These are phyloP conservation scores for Hanseniaspora sp. DNA, from an alignment of 1,139 yeast species.

Conservation along the genomic window DNA sequence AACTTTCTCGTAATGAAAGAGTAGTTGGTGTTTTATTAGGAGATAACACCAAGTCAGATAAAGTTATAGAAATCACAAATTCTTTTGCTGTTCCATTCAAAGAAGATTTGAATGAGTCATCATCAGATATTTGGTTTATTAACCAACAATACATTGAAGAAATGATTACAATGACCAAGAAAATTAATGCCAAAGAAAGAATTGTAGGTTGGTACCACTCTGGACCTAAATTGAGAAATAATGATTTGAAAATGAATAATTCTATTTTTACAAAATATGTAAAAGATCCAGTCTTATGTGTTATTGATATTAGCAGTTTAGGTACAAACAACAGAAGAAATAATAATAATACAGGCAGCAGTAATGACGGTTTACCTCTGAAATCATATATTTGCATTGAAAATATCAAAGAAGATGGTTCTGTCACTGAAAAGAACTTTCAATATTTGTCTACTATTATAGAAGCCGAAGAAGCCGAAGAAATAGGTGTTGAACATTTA, in stretches of 20 bases:
- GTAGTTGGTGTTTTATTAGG: conserved; percentile 93
- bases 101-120: conserved; percentile 75
- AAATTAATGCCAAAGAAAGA: conserved; percentile 92
- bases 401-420: conserved; percentile 94
- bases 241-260: conserved; percentile 86
- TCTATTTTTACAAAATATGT: conserved; percentile 67
- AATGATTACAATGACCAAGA: conserved; percentile 96
- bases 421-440: conserved; percentile 84
- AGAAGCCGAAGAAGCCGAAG: conserved; percentile 98
- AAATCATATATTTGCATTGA: conserved; percentile 92
- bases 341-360: conserved; percentile 23
- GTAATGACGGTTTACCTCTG: conserved; percentile 53
- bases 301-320: conserved; percentile 57
- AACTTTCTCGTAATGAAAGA: conserved; percentile 60
- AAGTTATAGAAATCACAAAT: conserved; percentile 56
- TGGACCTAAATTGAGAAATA: conserved; percentile 81
- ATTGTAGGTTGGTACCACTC: conserved; percentile 98
- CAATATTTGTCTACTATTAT: conserved; percentile 85
- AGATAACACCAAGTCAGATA: conserved; percentile 41
- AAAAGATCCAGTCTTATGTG: conserved; percentile 60
- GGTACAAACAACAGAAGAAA: conserved; percentile 41
- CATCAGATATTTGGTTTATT: conserved; percentile 85
- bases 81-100: conserved; percentile 89
- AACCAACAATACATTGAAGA: conserved; percentile 93
- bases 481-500: conserved; percentile 94